Percentiles rank a stretch among this genome's conserved stretches.
These are phyloP conservation scores for Penicillium turbatum DNA, from an alignment of 495 filamentous ascomycete genomes.

Conservation along the genomic window DNA sequence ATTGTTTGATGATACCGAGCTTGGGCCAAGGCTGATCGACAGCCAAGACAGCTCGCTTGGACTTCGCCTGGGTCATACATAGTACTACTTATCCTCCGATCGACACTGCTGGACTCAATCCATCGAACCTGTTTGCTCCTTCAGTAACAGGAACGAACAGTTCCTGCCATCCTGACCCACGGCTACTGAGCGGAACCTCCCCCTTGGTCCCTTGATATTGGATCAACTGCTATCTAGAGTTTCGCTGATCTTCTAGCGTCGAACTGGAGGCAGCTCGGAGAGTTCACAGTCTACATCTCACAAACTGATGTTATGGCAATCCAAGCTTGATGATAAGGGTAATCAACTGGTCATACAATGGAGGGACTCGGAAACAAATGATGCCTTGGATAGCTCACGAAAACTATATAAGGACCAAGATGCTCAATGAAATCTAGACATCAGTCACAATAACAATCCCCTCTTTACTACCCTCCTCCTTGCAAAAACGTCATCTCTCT, in stretches of 20 bases:
- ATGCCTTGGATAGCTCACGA: neutral
- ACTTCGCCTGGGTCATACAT: neutral
- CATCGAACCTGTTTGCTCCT: neutral
- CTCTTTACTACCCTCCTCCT: neutral
- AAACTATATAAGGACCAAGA: slow-evolving; percentile 19
- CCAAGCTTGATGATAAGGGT: slow-evolving; percentile 4
- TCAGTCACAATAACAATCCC: slow-evolving; percentile 1
- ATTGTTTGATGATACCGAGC: neutral
- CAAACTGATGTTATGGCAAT: neutral
- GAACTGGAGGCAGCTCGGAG: neutral
- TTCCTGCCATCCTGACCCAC: slow-evolving; percentile 6
- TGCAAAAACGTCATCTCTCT: neutral
- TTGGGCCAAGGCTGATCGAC: slow-evolving; percentile 16
- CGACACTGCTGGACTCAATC: neutral
- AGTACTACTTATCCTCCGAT: neutral
- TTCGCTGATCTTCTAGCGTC: slow-evolving; percentile 7
- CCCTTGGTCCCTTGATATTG: neutral
- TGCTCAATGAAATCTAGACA: slow-evolving; percentile 2
- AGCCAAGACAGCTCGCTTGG: slow-evolving; percentile 20
- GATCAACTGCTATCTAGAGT: slow-evolving; percentile 15
- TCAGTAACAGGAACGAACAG: neutral
- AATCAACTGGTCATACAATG: neutral
- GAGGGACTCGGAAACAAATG: neutral
- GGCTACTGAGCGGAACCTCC: neutral
- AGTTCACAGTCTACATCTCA: slow-evolving; percentile 9